Base-by-base conservation (phyloP, 352 stramenopile genomes). In the Phytophthora vignae region DNA sequence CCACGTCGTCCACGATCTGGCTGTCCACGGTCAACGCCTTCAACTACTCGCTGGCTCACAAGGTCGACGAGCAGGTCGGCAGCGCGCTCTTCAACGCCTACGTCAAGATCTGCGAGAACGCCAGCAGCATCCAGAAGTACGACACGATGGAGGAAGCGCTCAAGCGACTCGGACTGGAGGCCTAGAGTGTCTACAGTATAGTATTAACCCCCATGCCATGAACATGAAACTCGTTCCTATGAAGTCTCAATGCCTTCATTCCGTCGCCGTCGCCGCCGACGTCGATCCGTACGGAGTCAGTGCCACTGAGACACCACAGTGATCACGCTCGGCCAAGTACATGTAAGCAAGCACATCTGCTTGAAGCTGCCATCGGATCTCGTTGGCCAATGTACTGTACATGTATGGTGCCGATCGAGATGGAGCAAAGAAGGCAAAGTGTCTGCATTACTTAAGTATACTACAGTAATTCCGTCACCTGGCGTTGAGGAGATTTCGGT, bases 11-110 rank as follows among this genome's bases (percentile, higher is more conserved):
- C 22, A 86, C 79, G 46, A 68, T 91, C 49, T 88, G 81, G 67
- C 55, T 87, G 29, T 78, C 79, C 36, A 76, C 71, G 5, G 78
- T 88, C 49, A 73, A 82, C 46, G 58, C 62, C 10, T 90, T 91
- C 65, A 85, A 90, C 64, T 91, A 91, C 61, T 82, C 81, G 48
- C 73, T 92, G 71, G 87, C 84, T 19, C 67, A 84, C 73, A 92
- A 92, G 57, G 64, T 89, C 49, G 66, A 85, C 60, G 57, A 73
- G 19, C 67, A 72, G 50, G 74, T 81, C 33, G 74, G 73, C 17
- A 74, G 21, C 15, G 60, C 74, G 19, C 67, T 91, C 3, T 92
- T 92, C 63, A 65, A 84, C 27, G 85, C 79, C 46, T 88, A 89
- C 56, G 81, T 91, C 12, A 74, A 86, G 49, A 79, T 82, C 55